Conservation (phyloP, 1,284 basidiomycete genomes). For the Cystobasidium sp. region DNA sequence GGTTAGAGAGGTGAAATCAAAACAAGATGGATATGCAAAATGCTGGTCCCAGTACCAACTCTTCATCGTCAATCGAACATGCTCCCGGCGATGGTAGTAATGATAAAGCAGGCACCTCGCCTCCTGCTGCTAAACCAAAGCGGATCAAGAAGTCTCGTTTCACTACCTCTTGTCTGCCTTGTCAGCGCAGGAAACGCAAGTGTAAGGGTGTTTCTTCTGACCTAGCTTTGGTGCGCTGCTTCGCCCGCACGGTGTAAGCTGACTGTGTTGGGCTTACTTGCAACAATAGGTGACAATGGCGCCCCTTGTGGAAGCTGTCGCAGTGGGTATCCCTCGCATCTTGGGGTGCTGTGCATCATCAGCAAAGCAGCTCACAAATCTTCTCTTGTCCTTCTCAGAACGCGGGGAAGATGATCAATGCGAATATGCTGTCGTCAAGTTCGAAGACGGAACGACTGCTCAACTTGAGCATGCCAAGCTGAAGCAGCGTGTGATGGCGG, state of each 20-base stretch:
- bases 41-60: neutral
- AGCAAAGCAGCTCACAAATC: no score
- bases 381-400: neutral
- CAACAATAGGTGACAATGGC: neutral
- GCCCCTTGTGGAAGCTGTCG: constrained; percentile 1
- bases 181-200: constrained; percentile 14
- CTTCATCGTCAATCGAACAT: constrained; percentile 10
- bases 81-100: neutral
- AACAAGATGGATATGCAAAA: no score
- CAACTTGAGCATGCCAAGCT: constrained; percentile 24
- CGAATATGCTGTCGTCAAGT: constrained; percentile 17
- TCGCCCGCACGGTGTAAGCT: no score
- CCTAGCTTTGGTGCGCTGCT: neutral
- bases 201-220: neutral
- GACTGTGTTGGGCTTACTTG: no score
- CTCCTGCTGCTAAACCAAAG: neutral
- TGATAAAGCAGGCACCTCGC: neutral
- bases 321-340: neutral
- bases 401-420: constrained; percentile 21
- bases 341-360: no score
- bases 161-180: constrained; percentile 4
- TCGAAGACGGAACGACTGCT: constrained; percentile 21
- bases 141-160: constrained; percentile 15
- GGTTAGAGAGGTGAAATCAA: no score
- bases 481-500: constrained; percentile 13